Base-by-base conservation (phyloP, 305 asterid species). In the Caryopteris hybrid region DNA sequence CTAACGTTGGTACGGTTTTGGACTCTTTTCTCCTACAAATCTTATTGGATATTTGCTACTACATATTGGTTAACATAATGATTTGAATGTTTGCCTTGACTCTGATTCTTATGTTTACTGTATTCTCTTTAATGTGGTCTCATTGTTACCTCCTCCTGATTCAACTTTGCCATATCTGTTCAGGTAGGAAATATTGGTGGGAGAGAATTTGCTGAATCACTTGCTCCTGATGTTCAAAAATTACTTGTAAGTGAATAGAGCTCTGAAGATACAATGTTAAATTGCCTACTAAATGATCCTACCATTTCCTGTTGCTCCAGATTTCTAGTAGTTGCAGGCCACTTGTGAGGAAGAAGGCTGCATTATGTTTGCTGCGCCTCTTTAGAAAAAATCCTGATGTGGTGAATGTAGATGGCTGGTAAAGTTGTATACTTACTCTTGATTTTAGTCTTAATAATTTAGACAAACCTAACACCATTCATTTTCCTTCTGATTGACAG, bases 131-230 rank as follows among this genome's bases (percentile, higher is more conserved):
- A 42, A 16, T 48, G 48, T 70, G 61, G 47, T 34, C 43, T 65
- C 46, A 7, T 63, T 22, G 52, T 58, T 50, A 29, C 58, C 48
- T 66, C 56, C 48, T 36, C 22, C 53, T 48, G 43, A 74, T 75
- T 56, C 66, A 47, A 64, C 45, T 61, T 64, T 58, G 20, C 68
- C 42, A 33, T 72, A 47, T 78, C 38, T 78, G 27, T 74, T 63
- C 87, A 95, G 99, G 98, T 95, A 56, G 99, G 99, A 69, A 95
- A 95, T 80, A 95, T 95, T 77, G 99, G 99, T 63, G 99, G 99
- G 62, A 85, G 98, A 69, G 99, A 95, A 57, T 95, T 95, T 79
- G 98, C 99, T 46, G 99, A 95, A 73, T 89, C 99, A 54, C 82
- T 95, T 78, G 98, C 99, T 69, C 99, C 99, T 72, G 99, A 95